Evolutionary conservation across 768 basidiomycete species (phyloP).

Genomic region (Amanita thiersii): DNA sequence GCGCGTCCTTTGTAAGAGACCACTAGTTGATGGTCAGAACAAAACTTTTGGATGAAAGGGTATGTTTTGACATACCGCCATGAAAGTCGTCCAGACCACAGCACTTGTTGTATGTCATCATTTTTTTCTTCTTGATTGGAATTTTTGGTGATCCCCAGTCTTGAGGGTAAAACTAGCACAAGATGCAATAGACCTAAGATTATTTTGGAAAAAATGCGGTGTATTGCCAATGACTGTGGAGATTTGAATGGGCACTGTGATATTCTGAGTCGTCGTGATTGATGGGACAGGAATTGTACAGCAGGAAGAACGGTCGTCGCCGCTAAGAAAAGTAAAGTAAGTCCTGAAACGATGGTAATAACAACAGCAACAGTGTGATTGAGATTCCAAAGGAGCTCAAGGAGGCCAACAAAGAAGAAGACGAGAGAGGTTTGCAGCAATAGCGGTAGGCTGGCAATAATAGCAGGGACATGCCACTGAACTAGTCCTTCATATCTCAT

Average conservation of each 20-base stretch:
- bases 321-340: background rate
- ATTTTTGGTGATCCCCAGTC: no score
- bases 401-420: constrained; percentile 10
- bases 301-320: constrained; percentile 2
- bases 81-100: no score
- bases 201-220: no score
- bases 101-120: no score
- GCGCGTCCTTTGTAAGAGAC: no score
- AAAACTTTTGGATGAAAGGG: no score
- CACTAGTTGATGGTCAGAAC: no score
- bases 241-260: constrained; percentile 7
- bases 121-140: no score
- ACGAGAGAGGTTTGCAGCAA: constrained; percentile 9
- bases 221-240: constrained; percentile 4
- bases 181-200: no score
- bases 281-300: constrained; percentile 1
- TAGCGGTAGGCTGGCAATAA: constrained; percentile 8
- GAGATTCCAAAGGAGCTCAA: constrained; percentile 8
- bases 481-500: constrained; percentile 8
- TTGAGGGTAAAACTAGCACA: no score
- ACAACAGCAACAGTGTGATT: constrained; percentile 2
- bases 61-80: no score
- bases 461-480: constrained; percentile 8
- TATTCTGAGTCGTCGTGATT: background rate
- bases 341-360: background rate